phyloP scores from a whole-genome alignment of 208 protist species.

The Leishmania aethiopica region DNA sequence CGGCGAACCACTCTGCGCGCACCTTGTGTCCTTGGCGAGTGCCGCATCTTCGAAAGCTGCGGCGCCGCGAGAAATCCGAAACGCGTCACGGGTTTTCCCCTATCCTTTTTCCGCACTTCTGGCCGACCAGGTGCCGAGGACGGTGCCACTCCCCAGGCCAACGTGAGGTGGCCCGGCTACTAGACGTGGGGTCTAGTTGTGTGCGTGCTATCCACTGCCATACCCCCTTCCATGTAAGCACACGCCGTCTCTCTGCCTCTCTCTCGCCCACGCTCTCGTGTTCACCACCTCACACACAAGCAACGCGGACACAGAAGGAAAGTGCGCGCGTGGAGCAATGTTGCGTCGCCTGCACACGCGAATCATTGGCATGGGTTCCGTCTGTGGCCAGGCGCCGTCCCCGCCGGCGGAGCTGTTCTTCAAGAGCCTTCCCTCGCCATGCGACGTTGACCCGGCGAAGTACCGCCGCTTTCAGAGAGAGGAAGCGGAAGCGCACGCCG shows the following conservation, averaged over 20 bases:
- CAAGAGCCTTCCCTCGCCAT: slow-evolving; percentile 72
- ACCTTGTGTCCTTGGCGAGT: not conserved
- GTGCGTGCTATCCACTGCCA: not conserved
- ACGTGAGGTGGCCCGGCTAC: not conserved
- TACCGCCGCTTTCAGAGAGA: slow-evolving; percentile 68
- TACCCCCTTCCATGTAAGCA: not conserved
- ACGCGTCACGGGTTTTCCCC: not conserved
- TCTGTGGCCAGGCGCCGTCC: slow-evolving; percentile 61
- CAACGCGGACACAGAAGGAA: not conserved
- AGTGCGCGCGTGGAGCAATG: slow-evolving; percentile 24
- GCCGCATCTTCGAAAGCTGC: not conserved
- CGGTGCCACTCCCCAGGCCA: not conserved
- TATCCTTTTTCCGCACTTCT: not conserved
- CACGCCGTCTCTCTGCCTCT: not conserved
- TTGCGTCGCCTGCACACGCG: slow-evolving; percentile 72
- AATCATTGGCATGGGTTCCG: slow-evolving; percentile 69
- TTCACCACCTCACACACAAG: not conserved
- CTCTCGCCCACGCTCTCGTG: not conserved
- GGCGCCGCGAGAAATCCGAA: not conserved
- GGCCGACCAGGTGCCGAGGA: not conserved
- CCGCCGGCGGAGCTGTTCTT: slow-evolving; percentile 74
- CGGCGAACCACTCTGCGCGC: not conserved
- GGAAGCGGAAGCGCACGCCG: slow-evolving; percentile 21
- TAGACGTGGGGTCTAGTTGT: not conserved
- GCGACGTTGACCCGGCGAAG: slow-evolving; percentile 53